These are phyloP conservation scores for Cantharellus cinnabarinus DNA, from an alignment of 768 basidiomycete species.

Conservation along the genomic window DNA sequence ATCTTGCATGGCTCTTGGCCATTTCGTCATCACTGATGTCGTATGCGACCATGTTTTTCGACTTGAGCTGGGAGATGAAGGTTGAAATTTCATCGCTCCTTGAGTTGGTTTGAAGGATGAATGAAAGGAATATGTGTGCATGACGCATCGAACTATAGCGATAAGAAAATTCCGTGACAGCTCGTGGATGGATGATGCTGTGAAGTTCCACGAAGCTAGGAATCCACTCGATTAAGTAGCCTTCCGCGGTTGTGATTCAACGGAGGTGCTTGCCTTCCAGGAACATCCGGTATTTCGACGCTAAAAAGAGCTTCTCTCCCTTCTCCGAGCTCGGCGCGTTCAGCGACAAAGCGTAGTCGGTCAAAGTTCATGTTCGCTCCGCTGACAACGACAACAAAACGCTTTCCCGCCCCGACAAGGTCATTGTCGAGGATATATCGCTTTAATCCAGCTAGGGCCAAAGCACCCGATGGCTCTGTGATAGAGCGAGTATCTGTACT, in stretches of 20 bases:
- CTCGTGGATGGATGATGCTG: slow-evolving; percentile 69
- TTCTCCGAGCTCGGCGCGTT: slow-evolving; percentile 93
- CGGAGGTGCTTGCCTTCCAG: slow-evolving; percentile 47
- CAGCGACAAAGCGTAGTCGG: slow-evolving; percentile 89
- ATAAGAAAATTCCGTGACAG: slow-evolving; percentile 91
- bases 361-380: slow-evolving; percentile 99
- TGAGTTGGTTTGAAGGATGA: slow-evolving; percentile 45
- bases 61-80: slow-evolving; percentile 41
- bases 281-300: slow-evolving; percentile 83
- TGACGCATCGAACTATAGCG: slow-evolving; percentile 50
- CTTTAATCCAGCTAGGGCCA: slow-evolving; percentile 82
- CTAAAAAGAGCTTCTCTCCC: slow-evolving; percentile 82
- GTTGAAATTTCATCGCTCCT: slow-evolving; percentile 22
- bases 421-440: slow-evolving; percentile 64
- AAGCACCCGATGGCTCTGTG: slow-evolving; percentile 89
- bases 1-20: slow-evolving; percentile 83
- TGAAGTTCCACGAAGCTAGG: slow-evolving; percentile 73
- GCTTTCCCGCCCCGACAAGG: slow-evolving; percentile 63
- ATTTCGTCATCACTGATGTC: slow-evolving; percentile 93
- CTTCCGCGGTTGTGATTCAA: no score
- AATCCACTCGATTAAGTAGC: no score
- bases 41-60: slow-evolving; percentile 54
- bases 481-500: slow-evolving; percentile 75
- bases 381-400: slow-evolving; percentile 79
- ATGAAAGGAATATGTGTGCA: slow-evolving; percentile 82